Conservation (phyloP, 768 basidiomycete genomes). For the Lactifluus rugatus region DNA sequence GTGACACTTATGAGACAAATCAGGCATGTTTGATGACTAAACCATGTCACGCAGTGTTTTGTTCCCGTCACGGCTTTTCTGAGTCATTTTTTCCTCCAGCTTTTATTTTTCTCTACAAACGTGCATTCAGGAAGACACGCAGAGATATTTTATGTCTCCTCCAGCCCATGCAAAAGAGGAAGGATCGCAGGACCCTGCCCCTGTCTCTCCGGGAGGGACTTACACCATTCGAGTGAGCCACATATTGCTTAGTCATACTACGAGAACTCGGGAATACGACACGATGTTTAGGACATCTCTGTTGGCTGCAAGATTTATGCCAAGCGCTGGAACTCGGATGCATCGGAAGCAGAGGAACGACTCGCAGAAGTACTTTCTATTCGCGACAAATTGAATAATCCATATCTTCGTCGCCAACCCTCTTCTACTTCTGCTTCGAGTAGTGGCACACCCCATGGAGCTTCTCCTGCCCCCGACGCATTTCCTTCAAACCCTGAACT, state of each 20-base stretch:
- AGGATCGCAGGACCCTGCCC: conserved; percentile 40
- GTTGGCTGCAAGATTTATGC: conserved; percentile 97
- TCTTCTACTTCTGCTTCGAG: conserved; percentile 27
- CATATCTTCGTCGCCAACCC: conserved; percentile 40
- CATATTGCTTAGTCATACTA: conserved; percentile 19
- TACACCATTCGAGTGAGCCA: conserved; percentile 62
- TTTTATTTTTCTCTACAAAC: not conserved
- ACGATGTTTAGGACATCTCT: conserved; percentile 54
- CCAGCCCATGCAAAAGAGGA: conserved; percentile 28
- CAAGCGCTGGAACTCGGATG: conserved; percentile 65
- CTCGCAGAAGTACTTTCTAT: conserved; percentile 94
- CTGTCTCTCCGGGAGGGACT: conserved; percentile 62
- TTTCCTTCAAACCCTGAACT: conserved; percentile 39
- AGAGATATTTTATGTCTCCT: conserved; percentile 12
- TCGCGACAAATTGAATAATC: conserved; percentile 69
- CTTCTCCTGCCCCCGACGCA: conserved; percentile 33
- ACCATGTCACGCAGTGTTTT: conserved; percentile 1
- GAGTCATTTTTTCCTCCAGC: conserved; percentile 2
- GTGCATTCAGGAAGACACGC: not conserved
- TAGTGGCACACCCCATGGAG: conserved; percentile 4
- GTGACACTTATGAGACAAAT: too few relatives aligned
- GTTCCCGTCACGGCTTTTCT: conserved; percentile 11
- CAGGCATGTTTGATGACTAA: not conserved
- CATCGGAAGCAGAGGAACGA: conserved; percentile 67
- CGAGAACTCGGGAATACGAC: conserved; percentile 8